Evolutionary conservation across 176 grass and related monocot species (phyloP).

Genomic region (Chloris gayana): DNA sequence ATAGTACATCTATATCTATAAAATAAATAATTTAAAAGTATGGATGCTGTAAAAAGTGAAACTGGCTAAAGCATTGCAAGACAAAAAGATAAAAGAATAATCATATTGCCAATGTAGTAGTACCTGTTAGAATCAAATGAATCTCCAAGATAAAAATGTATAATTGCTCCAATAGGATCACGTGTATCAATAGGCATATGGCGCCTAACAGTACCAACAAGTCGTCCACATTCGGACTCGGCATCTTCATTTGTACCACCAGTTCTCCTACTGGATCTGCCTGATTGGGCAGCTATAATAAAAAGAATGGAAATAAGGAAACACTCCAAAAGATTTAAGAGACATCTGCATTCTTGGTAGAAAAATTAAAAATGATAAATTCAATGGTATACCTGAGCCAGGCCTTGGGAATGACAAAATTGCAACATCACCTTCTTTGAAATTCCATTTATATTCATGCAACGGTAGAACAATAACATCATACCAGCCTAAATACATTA

Average conservation of each 20-base stretch:
- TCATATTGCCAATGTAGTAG: not conserved
- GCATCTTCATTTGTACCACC: conserved; percentile 57
- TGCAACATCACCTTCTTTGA: conserved; percentile 98
- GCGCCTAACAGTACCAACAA: conserved; percentile 91
- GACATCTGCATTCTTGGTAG: conserved; percentile 6
- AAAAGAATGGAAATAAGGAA: conserved; percentile 24
- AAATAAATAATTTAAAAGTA: not conserved
- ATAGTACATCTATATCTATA: not conserved
- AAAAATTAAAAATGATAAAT: conserved; percentile 21
- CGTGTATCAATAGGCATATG: conserved; percentile 92
- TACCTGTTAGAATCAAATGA: conserved; percentile 86
- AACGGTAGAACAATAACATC: conserved; percentile 80
- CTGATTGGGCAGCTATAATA: conserved; percentile 63
- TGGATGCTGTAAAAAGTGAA: not conserved
- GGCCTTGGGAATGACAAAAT: conserved; percentile 76
- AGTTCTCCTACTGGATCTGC: conserved; percentile 64
- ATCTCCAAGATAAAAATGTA: conserved; percentile 96
- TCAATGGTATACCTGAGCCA: conserved; percentile 69
- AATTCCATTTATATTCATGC: conserved; percentile 95
- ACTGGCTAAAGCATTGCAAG: not conserved
- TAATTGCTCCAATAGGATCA: conserved; percentile 78
- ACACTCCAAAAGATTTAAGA: not conserved
- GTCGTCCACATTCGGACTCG: conserved; percentile 61
- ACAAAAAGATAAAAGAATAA: conserved; percentile 9
- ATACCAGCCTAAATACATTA: conserved; percentile 81